Conservation (phyloP, 352 stramenopile genomes). For the Pythium oligandrum region DNA sequence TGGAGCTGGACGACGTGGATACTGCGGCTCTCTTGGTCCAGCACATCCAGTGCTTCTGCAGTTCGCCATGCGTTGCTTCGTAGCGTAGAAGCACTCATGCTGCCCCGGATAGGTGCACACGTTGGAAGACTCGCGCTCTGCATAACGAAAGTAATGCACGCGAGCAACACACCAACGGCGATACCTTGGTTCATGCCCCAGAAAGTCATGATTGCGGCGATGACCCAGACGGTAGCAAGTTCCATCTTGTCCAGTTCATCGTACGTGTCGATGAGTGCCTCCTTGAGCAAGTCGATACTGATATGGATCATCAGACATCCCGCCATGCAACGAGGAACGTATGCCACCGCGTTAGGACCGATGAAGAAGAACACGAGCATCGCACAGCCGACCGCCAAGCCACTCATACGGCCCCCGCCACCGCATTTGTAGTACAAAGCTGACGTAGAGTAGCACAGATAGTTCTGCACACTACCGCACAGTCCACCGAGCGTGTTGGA, state of each 20-base stretch:
- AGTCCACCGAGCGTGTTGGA: constrained; percentile 87
- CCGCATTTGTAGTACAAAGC: constrained; percentile 88
- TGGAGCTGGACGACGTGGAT: constrained; percentile 83
- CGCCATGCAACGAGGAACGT: constrained; percentile 90
- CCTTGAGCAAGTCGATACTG: constrained; percentile 85
- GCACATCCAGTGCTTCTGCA: constrained; percentile 75
- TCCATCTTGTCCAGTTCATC: constrained; percentile 88
- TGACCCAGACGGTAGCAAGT: constrained; percentile 88
- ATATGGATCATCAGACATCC: constrained; percentile 91
- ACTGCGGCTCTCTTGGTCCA: constrained; percentile 63
- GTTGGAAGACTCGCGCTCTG: constrained; percentile 81
- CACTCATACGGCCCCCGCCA: constrained; percentile 60
- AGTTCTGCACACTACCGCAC: constrained; percentile 88
- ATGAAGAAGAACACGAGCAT: constrained; percentile 88
- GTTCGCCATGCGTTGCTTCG: constrained; percentile 70
- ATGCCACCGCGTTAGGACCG: constrained; percentile 77
- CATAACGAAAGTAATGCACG: constrained; percentile 89
- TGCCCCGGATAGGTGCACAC: constrained; percentile 85
- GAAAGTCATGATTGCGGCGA: constrained; percentile 88
- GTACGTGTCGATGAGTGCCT: constrained; percentile 87
- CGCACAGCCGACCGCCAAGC: constrained; percentile 52
- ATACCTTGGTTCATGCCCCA: constrained; percentile 91
- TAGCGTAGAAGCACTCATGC: constrained; percentile 89
- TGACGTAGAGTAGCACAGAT: constrained; percentile 86
- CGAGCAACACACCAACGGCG: constrained; percentile 81